Evolutionary conservation across 495 filamentous ascomycete species (phyloP), one percentile per base, ranked within the genome.

Genomic region (Penicillium ochrochloron): DNA sequence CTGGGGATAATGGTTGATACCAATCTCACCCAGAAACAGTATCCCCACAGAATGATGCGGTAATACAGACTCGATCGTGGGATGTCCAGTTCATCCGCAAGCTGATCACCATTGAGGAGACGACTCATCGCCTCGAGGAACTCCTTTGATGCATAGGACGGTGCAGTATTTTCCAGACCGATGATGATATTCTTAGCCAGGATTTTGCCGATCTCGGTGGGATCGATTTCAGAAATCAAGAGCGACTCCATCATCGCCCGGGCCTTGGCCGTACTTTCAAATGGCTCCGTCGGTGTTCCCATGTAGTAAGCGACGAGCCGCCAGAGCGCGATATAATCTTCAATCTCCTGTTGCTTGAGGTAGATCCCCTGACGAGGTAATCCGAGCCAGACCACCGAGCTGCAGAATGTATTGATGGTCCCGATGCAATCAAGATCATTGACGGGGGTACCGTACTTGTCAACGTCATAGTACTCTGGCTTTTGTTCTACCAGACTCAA

Each of bases 121-220:
- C 89, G 76, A 21, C 86, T 84, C 74, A 82, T 81, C 0, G 90
- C 91, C 57, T 85, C 79, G 37, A 94, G 76, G 65, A 91, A 92
- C 33, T 85, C 80, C 17, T 74, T 75, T 4, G 86, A 86, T 15
- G 86, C 83, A 63, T 86, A 89, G 0, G 84, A 77, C 0, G 91
- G 91, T 0, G 90, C 84, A 8, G 84, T 85, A 25, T 78, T 77
- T 66, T 88, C 80, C 2, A 93, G 78, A 21, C 85, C 81, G 9
- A 83, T 75, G 68, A 94, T 88, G 72, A 93, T 90, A 70, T 94
- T 94, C 69, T 88, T 87, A 1, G 89, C 89, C 4, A 94, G 76
- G 5, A 88, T 72, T 52, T 82, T 80, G 4, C 85, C 87, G 27
- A 82, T 88, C 4, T 80, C 72, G 1, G 84, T 85, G 0, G 91